Percentiles rank a stretch among this genome's conserved stretches.
phyloP scores from a whole-genome alignment of 2,329 filamentous ascomycete genomes.

The Magnaporthales sp. region DNA sequence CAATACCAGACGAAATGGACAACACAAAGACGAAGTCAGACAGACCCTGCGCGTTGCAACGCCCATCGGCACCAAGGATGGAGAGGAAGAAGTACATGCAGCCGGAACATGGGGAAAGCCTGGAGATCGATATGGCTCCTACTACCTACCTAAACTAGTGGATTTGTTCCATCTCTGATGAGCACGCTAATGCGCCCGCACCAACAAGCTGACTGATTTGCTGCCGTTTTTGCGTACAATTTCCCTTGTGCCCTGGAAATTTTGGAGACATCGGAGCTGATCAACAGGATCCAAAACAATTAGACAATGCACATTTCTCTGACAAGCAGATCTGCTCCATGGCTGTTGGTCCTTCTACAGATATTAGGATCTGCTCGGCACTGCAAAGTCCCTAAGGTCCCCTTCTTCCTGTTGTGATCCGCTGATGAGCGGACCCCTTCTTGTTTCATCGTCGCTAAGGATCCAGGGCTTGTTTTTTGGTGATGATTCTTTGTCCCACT shows the following conservation, averaged over 20 bases:
- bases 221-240: background rate
- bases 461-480: background rate
- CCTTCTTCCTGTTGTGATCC: background rate
- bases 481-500: background rate
- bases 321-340: background rate
- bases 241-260: background rate
- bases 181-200: background rate
- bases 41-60: background rate
- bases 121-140: background rate
- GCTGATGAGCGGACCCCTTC: background rate
- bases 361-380: background rate
- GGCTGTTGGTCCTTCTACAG: background rate
- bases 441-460: background rate
- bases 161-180: background rate
- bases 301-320: background rate
- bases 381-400: background rate
- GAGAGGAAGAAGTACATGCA: background rate
- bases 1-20: background rate
- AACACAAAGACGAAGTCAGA: background rate
- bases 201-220: background rate
- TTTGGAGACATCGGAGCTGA: background rate
- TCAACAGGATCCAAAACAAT: background rate
- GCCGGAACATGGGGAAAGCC: background rate
- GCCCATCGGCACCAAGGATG: background rate
- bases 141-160: background rate